Conservation (phyloP, 352 stramenopile genomes). For the Blastocystis sp. region DNA sequence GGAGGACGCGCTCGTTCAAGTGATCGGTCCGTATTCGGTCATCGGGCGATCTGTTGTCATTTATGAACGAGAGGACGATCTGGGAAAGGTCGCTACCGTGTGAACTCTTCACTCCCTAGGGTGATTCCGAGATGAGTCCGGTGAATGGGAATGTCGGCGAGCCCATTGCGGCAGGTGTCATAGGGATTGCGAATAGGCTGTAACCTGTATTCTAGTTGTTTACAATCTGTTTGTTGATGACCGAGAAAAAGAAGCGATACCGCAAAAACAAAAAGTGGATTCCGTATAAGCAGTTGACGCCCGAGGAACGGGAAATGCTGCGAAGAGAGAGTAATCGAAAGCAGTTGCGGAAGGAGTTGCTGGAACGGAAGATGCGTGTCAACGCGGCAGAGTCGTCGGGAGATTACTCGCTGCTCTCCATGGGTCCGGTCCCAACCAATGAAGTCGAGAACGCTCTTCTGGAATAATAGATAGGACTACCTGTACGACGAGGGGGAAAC, state of each 20-base stretch:
- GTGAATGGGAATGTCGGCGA: slow-evolving; percentile 48
- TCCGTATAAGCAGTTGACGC: not conserved
- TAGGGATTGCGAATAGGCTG: slow-evolving; percentile 35
- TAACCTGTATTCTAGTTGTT: not conserved
- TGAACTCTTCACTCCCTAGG: slow-evolving; percentile 15
- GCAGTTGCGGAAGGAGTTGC: not conserved
- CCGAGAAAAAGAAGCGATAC: not conserved
- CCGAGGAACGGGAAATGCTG: not conserved
- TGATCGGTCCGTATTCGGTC: slow-evolving; percentile 52
- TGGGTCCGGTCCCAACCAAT: not conserved
- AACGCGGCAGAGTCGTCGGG: not conserved
- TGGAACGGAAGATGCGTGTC: not conserved
- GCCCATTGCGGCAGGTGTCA: slow-evolving; percentile 42
- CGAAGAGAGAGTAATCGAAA: not conserved
- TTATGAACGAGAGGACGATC: slow-evolving; percentile 36
- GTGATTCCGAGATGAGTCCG: not conserved
- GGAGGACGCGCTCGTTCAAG: slow-evolving; percentile 28
- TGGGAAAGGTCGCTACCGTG: slow-evolving; percentile 23
- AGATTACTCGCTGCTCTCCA: not conserved
- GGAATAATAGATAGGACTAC: not conserved
- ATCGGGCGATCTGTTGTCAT: slow-evolving; percentile 51
- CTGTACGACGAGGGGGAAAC: not conserved
- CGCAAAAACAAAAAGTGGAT: slow-evolving; percentile 20
- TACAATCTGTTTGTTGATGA: slow-evolving; percentile 1
- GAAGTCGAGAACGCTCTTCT: not conserved